Evolutionary conservation across 108 stramenopile genomes (phyloP), one percentile per base, ranked within the genome.

Genomic region (Skeletonema tropicum): DNA sequence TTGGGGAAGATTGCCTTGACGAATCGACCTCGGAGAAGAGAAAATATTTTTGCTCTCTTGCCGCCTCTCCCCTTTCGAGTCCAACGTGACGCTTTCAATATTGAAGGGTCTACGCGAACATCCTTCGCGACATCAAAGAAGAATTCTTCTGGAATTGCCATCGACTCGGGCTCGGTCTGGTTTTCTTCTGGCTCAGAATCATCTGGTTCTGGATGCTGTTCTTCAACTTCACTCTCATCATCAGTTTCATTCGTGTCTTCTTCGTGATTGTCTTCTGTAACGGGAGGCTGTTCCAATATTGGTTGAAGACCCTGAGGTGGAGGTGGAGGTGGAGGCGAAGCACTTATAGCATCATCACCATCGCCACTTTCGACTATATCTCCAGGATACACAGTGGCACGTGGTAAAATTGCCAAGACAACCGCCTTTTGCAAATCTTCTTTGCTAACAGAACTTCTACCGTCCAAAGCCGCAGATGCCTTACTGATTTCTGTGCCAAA

Each of bases 21-120:
- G 79, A 90, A 92, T 12, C 91, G 82, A 17, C 91, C 91, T 29
- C n/a, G n/a, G n/a, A n/a, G n/a, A n/a, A n/a, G n/a, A n/a, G n/a
- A n/a, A n/a, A n/a, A n/a, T n/a, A n/a, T 89, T 71, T 87, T 79
- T 17, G 90, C 83, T 39, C 90, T 71, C 21, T 85, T 86, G 4
- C 92, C 90, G 19, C 83, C 85, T 65, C 87, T 93, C 55, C 92
- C 92, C 45, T 39, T 11, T 41, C 79, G 77, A 75, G 86, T 75
- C 75, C 88, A 78, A 30, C 69, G 68, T 3, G 79, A 69, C 55
- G 90, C 87, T 25, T 87, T 77, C 58, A 93, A 64, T 2, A 93
- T 75, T 41, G 79, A 74, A 29, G 89, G 89, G 49, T 90, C 88
- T 39, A 93, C 71, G 25, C 83, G 87, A 13, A 83, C 83, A 60